Evolutionary conservation across 2,329 filamentous ascomycete species (phyloP).

Genomic region (Rhynchosporium agropyri): DNA sequence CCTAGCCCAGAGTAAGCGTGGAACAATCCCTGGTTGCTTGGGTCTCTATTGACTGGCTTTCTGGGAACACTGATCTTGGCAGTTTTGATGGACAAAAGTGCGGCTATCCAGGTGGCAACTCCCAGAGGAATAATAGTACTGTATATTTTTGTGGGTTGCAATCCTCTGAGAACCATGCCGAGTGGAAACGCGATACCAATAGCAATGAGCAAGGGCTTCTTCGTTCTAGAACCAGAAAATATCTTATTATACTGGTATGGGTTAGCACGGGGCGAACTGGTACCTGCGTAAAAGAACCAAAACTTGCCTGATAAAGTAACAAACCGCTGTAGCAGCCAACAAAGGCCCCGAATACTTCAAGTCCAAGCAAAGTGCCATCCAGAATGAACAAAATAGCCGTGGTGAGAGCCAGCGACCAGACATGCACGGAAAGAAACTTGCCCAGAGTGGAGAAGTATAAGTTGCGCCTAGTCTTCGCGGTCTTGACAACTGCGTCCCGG

Average conservation of each 20-base stretch:
- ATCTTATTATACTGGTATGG: slow-evolving; percentile 9
- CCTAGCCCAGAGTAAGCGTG: slow-evolving; percentile 12
- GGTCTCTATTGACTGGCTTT: slow-evolving; percentile 2
- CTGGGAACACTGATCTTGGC: slow-evolving; percentile 12
- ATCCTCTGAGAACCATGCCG: background rate
- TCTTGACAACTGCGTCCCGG: slow-evolving; percentile 12
- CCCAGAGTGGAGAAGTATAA: slow-evolving; percentile 14
- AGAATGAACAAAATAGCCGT: slow-evolving; percentile 10
- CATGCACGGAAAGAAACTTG: slow-evolving; percentile 13
- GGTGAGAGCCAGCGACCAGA: slow-evolving; percentile 12
- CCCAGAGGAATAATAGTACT: slow-evolving; percentile 8
- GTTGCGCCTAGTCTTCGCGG: background rate
- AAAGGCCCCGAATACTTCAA: slow-evolving; percentile 3
- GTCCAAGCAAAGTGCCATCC: slow-evolving; percentile 5
- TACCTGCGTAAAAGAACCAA: background rate
- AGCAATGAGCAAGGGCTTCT: background rate
- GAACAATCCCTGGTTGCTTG: slow-evolving; percentile 1
- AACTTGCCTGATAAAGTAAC: slow-evolving; percentile 14
- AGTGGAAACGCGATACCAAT: slow-evolving; percentile 10
- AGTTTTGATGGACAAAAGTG: slow-evolving; percentile 4
- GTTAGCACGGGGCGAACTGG: background rate
- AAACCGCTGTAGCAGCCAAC: slow-evolving; percentile 8
- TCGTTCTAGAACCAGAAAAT: slow-evolving; percentile 12
- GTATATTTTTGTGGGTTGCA: background rate
- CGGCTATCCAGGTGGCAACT: slow-evolving; percentile 11